Evolutionary conservation across 306 rosid species (phyloP), one percentile per base, ranked within the genome.

Genomic region (Lotus japonicus): DNA sequence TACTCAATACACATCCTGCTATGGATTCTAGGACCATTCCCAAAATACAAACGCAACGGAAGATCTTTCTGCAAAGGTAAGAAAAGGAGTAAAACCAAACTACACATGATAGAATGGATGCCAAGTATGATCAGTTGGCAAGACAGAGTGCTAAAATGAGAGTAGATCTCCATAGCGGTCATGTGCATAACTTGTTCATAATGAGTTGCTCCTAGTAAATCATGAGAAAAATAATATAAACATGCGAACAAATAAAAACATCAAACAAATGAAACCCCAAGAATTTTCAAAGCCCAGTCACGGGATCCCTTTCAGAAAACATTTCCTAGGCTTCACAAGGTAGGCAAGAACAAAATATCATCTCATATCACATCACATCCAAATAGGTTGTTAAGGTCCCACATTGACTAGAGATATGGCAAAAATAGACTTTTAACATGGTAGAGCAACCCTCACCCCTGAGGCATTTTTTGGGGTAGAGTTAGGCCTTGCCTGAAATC

Each of bases 1-100:
- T 33, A 16, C 36, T 33, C 49, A 11, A 33, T 16, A 36, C 48
- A 1, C 13, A 31, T 0, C 49, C 18, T 1, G 15, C 18, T 12
- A 36, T 70, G 75, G 13, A 58, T 9, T 31, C 55, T 33, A 15
- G 64, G 78, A 44, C 64, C 78, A 55, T 73, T 36, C 50, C 66
- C 64, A 8, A 4, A 31, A 42, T 8, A n/a, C 58, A 73, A 57
- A 64, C 52, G 78, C 39, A 73, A 16, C 7, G 78, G 78, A 3
- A 0, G 72, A 1, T 43, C 21, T 33, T 45, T 18, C 67, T 70
- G 46, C 21, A 46, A 45, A 46, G 11, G 16, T 15, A 23, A 9
- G 12, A 54, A 69, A 59, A 67, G 6, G 49, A 18, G 17, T 48
- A 17, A 15, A 48, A 62, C n/a, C 38, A 21, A 21, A 43, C 41